Base-by-base conservation (phyloP, 495 filamentous ascomycete species). In the Penicillium canariense region DNA sequence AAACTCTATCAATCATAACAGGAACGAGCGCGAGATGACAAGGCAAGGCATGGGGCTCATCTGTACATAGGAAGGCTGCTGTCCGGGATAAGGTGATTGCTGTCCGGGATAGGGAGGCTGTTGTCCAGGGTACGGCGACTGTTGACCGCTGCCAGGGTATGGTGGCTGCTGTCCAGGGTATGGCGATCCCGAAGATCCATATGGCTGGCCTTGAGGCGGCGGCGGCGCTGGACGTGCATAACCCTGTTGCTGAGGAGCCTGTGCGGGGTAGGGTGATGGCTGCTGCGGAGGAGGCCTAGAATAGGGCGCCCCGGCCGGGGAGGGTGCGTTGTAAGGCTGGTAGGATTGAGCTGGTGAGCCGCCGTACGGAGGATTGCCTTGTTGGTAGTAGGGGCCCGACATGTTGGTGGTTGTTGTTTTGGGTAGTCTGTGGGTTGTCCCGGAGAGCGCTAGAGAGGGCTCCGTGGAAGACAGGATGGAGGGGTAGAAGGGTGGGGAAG, bases 321-420 rank as follows among this genome's bases (percentile, higher is more conserved):
- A 67, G 27, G 59, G 69, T 34, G 59, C 44, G 28, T 58, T 56
- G 59, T 68, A 68, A 17, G 68, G 55, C 62, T 75, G 69, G 50
- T 72, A 70, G 50, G 70, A 68, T 54, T 68, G 70, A 45, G 69
- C 65, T 39, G 71, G 60, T 60, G 74, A 70, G 55, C 65, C 61
- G 50, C 66, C 68, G 58, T 74, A 71, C 35, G 67, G 69, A 58
- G 74, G 67, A 62, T 69, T 69, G 36, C 66, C 70, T 50, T 59
- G 66, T 58, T 61, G 69, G 42, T 67, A 60, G 55, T 73, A 76
- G 23, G 64, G 70, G 46, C 61, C 68, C 22, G 72, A 73, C 74
- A 77, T 78, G 62, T 48, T 72, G 36, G 60, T 48, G 52, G 48
- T 30, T 18, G 49, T 17, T 30, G 23, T 15, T 38, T 42, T 42